Evolutionary conservation across 768 basidiomycete genomes (phyloP).

Genomic region (Mycena latifolia): DNA sequence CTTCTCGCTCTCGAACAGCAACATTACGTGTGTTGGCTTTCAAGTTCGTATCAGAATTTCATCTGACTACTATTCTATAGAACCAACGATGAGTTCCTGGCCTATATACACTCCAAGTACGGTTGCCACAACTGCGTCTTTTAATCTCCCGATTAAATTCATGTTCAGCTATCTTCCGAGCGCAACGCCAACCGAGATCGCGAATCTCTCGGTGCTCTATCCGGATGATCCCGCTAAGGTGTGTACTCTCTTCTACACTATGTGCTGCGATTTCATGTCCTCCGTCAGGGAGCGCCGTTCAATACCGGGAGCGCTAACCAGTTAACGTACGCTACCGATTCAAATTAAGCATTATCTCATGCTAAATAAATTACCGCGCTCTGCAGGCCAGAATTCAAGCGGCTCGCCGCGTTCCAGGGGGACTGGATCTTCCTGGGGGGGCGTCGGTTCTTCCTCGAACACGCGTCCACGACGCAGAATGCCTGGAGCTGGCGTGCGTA

Average conservation of each 20-base stretch:
- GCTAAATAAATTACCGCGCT: too few species aligned
- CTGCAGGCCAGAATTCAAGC: too few species aligned
- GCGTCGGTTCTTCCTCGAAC: not conserved
- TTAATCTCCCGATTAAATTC: not conserved
- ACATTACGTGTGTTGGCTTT: slow-evolving; percentile 18
- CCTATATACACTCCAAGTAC: slow-evolving; percentile 25
- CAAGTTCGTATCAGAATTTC: not conserved
- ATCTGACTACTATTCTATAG: not conserved
- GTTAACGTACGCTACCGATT: slow-evolving; percentile 18
- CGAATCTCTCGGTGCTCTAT: slow-evolving; percentile 19
- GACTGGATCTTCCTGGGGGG: not conserved
- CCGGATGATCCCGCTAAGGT: slow-evolving; percentile 31
- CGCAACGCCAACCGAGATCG: slow-evolving; percentile 25
- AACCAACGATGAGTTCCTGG: slow-evolving; percentile 18
- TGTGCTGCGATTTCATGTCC: too few species aligned
- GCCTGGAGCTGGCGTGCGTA: too few species aligned
- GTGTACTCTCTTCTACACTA: not conserved
- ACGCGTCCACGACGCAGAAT: not conserved
- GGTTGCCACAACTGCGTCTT: not conserved
- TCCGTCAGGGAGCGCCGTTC: slow-evolving; percentile 21
- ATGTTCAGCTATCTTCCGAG: slow-evolving; percentile 22
- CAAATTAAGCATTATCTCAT: too few species aligned
- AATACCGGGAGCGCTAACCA: slow-evolving; percentile 39
- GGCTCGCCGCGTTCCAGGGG: too few species aligned
- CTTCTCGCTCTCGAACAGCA: slow-evolving; percentile 15